These are phyloP conservation scores for Phialophora verrucosa DNA, from an alignment of 2,329 filamentous ascomycete genomes.

Conservation along the genomic window DNA sequence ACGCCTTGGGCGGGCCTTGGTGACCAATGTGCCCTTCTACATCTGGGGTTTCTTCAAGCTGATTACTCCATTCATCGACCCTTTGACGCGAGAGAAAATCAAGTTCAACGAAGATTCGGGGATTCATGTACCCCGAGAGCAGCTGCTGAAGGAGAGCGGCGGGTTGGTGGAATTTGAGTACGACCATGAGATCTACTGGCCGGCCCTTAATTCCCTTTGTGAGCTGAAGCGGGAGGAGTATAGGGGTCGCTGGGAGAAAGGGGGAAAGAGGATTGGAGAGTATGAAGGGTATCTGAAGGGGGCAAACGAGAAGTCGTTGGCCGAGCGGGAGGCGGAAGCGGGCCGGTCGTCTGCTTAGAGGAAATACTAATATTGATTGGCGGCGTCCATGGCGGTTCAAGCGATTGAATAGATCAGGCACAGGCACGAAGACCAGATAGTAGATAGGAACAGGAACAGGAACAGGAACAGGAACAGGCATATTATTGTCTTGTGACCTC, in stretches of 20 bases:
- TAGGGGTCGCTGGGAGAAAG: constrained; percentile 74
- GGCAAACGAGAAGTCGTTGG: constrained; percentile 52
- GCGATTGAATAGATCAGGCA: constrained; percentile 1
- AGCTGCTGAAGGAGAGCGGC: constrained; percentile 79
- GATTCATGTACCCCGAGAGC: constrained; percentile 77
- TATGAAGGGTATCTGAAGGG: constrained; percentile 86
- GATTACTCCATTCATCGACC: constrained; percentile 95
- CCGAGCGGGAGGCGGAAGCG: constrained; percentile 41
- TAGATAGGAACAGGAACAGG: constrained; percentile 5
- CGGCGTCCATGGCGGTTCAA: not conserved
- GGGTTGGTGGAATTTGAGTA: constrained; percentile 90
- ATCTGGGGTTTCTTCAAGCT: constrained; percentile 95
- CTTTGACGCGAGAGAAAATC: constrained; percentile 89
- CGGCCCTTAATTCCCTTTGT: constrained; percentile 75
- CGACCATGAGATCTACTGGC: constrained; percentile 88
- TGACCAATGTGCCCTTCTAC: constrained; percentile 91
- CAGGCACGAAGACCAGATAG: constrained; percentile 3
- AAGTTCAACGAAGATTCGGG: constrained; percentile 95
- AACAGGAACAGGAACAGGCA: constrained; percentile 17
- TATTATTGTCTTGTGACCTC: constrained; percentile 17
- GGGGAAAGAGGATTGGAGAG: constrained; percentile 82
- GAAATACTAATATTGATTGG: constrained; percentile 3
- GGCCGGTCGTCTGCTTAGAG: constrained; percentile 3
- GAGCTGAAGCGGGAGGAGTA: constrained; percentile 68
- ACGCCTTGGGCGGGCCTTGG: constrained; percentile 82